Evolutionary conservation across 768 basidiomycete species (phyloP), one percentile per base, ranked within the genome.

Genomic region (Xanthoconium stramineum): DNA sequence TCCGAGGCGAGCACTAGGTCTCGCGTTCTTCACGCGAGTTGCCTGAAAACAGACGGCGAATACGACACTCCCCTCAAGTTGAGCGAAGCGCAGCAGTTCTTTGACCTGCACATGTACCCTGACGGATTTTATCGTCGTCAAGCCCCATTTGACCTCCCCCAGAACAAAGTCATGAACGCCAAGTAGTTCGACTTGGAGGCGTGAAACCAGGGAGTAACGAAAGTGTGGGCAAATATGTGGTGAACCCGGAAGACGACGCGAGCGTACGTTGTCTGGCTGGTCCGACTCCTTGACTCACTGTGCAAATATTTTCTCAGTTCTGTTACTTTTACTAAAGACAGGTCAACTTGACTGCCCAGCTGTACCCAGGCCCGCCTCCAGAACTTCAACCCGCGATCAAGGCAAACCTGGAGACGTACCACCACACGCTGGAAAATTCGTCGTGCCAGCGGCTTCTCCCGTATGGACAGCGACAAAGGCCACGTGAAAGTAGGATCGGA

Each of bases 291-390:
- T 33, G 20, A 24, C 6, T n/a, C 5, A 5, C 10, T 11, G 14
- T 40, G 15, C 47, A 58, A 40, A 66, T 33, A 15, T n/a, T 17
- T 43, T 36, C 8, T 15, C n/a, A 66, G 65, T 19, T 36, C 11
- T 64, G 65, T 38, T 58, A 55, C 45, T 49, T 47, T 3, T 64
- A 61, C 10, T 58, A 63, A 15, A 49, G 29, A 30, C 64, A 63
- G 40, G 37, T 50, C 33, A 64, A 53, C 20, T 13, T 59, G 54
- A 61, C 57, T 0, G 57, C n/a, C n/a, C n/a, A n/a, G n/a, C n/a
- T n/a, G n/a, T n/a, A n/a, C n/a, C n/a, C n/a, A n/a, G n/a, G n/a
- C n/a, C n/a, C n/a, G n/a, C n/a, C n/a, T n/a, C n/a, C n/a, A n/a
- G n/a, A n/a, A n/a, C n/a, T n/a, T n/a, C n/a, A n/a, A n/a, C n/a